phyloP scores from a whole-genome alignment of 257 asterid genomes.

The Petunia secreta region DNA sequence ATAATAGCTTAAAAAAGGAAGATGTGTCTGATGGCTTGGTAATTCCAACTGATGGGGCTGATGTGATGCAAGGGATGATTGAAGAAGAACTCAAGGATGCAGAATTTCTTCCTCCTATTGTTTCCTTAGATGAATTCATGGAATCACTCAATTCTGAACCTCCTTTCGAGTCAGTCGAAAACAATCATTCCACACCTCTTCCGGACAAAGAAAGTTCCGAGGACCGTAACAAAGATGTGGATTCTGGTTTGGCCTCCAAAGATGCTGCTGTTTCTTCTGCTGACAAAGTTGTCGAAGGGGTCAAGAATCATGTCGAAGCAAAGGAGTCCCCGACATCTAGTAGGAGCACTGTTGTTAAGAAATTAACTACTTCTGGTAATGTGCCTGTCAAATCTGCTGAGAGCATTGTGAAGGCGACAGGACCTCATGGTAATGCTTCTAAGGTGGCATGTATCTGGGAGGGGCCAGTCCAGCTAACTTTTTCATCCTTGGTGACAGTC shows the following conservation, averaged over 20 bases:
- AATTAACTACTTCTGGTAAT: conserved; percentile 31
- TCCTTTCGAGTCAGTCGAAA: conserved; percentile 75
- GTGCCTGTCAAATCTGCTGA: background rate
- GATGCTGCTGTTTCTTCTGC: conserved; percentile 43
- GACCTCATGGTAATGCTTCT: conserved; percentile 24
- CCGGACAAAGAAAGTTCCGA: conserved; percentile 48
- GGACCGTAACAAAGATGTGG: conserved; percentile 32
- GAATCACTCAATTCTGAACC: conserved; percentile 95
- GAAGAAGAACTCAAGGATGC: conserved; percentile 91
- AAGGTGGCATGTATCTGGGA: conserved; percentile 62
- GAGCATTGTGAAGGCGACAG: conserved; percentile 6
- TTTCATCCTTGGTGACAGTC: conserved; percentile 61
- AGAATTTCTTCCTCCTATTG: conserved; percentile 85
- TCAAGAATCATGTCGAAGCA: conserved; percentile 30
- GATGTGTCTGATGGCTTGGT: conserved; percentile 65
- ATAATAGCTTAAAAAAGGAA: conserved; percentile 51
- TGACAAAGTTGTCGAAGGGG: conserved; percentile 40
- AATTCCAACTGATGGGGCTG: conserved; percentile 86
- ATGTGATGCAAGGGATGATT: conserved; percentile 94
- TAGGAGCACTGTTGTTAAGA: conserved; percentile 43
- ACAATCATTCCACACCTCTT: conserved; percentile 36
- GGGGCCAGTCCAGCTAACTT: conserved; percentile 70
- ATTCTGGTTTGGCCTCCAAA: conserved; percentile 43
- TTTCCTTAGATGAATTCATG: conserved; percentile 94
- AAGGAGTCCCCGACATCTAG: conserved; percentile 34